phyloP scores from a whole-genome alignment of 441 rosid genomes.

The Rhodomyrtus psidioides region DNA sequence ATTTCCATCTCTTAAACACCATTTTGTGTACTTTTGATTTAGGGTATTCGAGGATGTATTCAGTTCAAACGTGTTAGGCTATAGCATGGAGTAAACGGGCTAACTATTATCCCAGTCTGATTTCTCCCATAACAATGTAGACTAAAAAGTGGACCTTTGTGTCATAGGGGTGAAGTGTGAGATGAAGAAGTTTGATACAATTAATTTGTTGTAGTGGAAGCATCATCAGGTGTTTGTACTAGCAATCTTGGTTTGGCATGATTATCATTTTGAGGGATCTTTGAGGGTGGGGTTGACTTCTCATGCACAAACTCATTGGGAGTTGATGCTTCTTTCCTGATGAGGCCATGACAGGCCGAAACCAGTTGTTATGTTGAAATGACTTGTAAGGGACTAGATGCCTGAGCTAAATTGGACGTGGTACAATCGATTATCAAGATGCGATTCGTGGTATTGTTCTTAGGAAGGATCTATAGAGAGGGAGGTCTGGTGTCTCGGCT shows the following conservation, averaged over 20 bases:
- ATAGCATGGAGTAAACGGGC: conserved; percentile 64
- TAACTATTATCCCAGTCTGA: conserved; percentile 37
- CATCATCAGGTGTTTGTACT: background rate
- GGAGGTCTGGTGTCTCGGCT: background rate
- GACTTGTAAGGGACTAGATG: too few species aligned
- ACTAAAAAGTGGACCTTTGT: background rate
- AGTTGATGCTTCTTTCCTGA: background rate
- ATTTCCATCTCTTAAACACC: background rate
- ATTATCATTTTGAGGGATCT: background rate
- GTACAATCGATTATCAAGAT: too few species aligned
- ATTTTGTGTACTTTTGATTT: background rate
- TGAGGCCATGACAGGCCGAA: background rate
- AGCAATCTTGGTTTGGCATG: background rate
- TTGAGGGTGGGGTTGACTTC: background rate
- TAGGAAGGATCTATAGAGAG: background rate
- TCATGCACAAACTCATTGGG: background rate
- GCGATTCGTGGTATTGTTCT: too few species aligned
- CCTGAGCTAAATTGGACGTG: too few species aligned
- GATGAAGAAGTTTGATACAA: background rate
- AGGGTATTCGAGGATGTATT: conserved; percentile 45
- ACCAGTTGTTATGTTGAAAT: background rate
- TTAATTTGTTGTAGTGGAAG: background rate
- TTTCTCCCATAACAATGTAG: too few species aligned
- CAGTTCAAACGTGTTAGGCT: conserved; percentile 59
- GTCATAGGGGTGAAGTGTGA: background rate